These are phyloP conservation scores for Boletellus sp. DNA, from an alignment of 768 basidiomycete species.

Conservation along the genomic window DNA sequence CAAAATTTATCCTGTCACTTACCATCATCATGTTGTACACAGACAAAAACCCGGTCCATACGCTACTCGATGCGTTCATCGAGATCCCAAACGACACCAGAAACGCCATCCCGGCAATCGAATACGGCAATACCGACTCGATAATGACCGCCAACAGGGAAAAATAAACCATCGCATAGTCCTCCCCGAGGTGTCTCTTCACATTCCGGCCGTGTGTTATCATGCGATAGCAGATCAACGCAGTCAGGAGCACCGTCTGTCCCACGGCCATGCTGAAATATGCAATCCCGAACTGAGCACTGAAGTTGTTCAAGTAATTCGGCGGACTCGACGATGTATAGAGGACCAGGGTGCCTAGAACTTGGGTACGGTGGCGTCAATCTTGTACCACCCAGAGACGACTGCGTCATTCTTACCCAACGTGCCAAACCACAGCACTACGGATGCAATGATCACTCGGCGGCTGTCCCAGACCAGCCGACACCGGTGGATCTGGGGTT, in stretches of 20 bases:
- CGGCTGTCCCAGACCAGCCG: constrained; percentile 30
- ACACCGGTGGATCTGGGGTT: constrained; percentile 37
- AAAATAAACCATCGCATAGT: constrained; percentile 21
- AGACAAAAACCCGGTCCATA: constrained; percentile 11
- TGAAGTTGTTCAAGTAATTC: constrained; percentile 16
- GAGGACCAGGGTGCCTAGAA: constrained; percentile 15
- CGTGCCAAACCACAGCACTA: constrained; percentile 20
- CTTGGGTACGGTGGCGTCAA: constrained; percentile 8
- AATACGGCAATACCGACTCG: constrained; percentile 27
- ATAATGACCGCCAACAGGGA: constrained; percentile 12
- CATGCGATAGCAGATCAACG: constrained; percentile 18
- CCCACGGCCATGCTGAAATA: constrained; percentile 21
- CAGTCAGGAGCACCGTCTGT: constrained; percentile 21
- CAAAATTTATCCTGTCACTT: neutral
- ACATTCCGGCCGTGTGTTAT: constrained; percentile 9
- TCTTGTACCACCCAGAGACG: neutral
- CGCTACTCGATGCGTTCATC: constrained; percentile 12
- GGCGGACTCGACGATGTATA: constrained; percentile 16
- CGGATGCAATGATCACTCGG: constrained; percentile 16
- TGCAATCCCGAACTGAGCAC: constrained; percentile 13
- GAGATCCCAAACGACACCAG: constrained; percentile 17
- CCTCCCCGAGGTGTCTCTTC: constrained; percentile 15
- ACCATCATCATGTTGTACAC: constrained; percentile 27
- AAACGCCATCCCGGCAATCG: constrained; percentile 24
- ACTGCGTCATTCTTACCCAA: constrained; percentile 18